A percentile compares a stretch with the other conserved stretches of the same genome.
Evolutionary conservation across 352 stramenopile species (phyloP).

Genomic region (Globisporangium splendens): DNA sequence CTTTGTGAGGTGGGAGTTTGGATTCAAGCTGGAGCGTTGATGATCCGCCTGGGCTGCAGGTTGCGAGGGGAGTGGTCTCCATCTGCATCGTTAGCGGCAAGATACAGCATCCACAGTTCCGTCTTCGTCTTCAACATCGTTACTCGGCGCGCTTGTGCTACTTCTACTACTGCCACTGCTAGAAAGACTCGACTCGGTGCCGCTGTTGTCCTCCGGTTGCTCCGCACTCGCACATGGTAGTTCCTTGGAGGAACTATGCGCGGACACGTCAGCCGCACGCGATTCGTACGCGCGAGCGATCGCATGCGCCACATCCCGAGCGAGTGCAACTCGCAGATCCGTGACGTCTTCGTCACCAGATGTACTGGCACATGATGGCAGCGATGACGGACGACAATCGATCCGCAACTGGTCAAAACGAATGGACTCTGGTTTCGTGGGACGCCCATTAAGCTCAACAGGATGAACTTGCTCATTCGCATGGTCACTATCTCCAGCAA

Average conservation of each 20-base stretch:
- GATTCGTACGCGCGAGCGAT: slow-evolving; percentile 30
- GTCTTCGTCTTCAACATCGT: slow-evolving; percentile 21
- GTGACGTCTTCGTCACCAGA: slow-evolving; percentile 13
- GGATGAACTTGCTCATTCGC: neutral
- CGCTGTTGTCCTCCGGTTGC: slow-evolving; percentile 30
- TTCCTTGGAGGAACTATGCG: neutral
- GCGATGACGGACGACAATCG: slow-evolving; percentile 6
- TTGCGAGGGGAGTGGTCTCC: no score
- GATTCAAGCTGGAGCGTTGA: no score
- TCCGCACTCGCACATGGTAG: slow-evolving; percentile 14
- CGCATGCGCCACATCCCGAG: slow-evolving; percentile 38
- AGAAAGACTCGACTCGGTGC: neutral
- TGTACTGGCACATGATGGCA: neutral
- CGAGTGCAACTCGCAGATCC: slow-evolving; percentile 25
- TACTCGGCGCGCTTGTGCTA: slow-evolving; percentile 15
- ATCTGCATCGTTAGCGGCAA: no score
- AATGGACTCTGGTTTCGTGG: neutral
- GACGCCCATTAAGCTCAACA: no score
- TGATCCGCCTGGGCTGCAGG: no score
- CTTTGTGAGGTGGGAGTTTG: no score
- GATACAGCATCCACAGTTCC: neutral
- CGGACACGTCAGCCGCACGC: slow-evolving; percentile 4
- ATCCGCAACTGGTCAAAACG: slow-evolving; percentile 16
- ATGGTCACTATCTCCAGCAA: no score
- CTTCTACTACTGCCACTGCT: slow-evolving; percentile 6